phyloP scores from a whole-genome alignment of 192 early-diverging fungal species.

The Allomyces arbusculus region DNA sequence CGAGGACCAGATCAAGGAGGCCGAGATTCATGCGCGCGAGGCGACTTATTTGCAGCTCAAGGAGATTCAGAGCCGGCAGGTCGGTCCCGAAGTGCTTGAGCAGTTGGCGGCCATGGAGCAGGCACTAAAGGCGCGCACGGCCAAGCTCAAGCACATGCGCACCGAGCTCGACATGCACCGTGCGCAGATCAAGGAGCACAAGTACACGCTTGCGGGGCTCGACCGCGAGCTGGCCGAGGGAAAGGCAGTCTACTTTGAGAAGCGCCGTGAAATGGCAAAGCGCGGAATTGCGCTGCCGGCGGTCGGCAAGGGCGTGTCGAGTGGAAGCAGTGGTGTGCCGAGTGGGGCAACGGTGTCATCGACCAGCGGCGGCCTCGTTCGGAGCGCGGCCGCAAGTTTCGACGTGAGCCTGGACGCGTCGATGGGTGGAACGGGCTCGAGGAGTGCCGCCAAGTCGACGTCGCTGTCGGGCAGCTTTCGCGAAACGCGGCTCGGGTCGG shows the following conservation, averaged over 20 bases:
- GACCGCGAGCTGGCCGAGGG: conserved; percentile 13
- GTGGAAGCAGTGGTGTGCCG: too few relatives aligned
- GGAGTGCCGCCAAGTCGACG: too few relatives aligned
- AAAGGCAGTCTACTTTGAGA: background rate
- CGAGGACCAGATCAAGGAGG: conserved; percentile 26
- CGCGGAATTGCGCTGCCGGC: too few relatives aligned
- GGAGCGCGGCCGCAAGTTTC: too few relatives aligned
- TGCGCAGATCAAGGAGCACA: conserved; percentile 28
- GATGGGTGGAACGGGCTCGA: too few relatives aligned
- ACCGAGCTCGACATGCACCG: conserved; percentile 40
- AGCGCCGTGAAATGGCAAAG: too few relatives aligned
- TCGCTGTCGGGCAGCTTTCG: too few relatives aligned
- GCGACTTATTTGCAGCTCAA: conserved; percentile 34
- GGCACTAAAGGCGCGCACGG: conserved; percentile 30
- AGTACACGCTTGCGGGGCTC: conserved; percentile 18
- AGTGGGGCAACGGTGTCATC: too few relatives aligned
- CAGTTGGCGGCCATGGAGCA: conserved; percentile 27
- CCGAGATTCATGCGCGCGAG: conserved; percentile 26
- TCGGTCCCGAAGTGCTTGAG: conserved; percentile 37
- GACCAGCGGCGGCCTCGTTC: too few relatives aligned
- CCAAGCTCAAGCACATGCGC: conserved; percentile 33
- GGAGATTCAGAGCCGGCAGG: conserved; percentile 27
- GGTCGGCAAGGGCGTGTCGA: too few relatives aligned
- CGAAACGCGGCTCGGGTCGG: too few relatives aligned
- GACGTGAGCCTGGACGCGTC: too few relatives aligned